Evolutionary conservation across 1,284 basidiomycete genomes (phyloP).

Genomic region (Irpex sp.): DNA sequence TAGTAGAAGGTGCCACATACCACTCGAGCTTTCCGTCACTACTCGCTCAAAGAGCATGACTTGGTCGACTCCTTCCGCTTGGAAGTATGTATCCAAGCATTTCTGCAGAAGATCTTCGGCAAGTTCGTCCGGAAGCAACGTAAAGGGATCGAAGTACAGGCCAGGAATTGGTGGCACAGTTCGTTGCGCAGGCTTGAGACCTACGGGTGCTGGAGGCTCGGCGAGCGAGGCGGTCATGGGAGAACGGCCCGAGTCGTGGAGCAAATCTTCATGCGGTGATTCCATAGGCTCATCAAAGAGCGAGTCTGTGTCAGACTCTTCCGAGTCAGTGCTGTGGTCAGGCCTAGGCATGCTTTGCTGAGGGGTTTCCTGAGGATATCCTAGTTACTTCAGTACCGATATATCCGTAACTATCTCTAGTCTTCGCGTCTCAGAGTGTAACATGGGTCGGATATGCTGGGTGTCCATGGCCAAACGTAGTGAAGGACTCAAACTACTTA

Average conservation of each 20-base stretch:
- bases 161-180: conserved; percentile 56
- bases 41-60: conserved; percentile 74
- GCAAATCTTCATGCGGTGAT: conserved; percentile 4
- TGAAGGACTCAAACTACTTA: too few relatives aligned
- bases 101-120: conserved; percentile 46
- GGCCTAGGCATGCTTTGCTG: too few relatives aligned
- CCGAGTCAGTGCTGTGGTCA: too few relatives aligned
- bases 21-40: neutral
- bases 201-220: conserved; percentile 1
- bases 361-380: too few relatives aligned
- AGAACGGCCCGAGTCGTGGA: neutral
- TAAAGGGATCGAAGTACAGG: conserved; percentile 54
- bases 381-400: too few relatives aligned
- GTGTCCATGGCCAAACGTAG: too few relatives aligned
- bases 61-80: conserved; percentile 51
- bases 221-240: conserved; percentile 7
- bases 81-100: conserved; percentile 61
- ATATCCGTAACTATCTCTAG: too few relatives aligned
- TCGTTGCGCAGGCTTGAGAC: conserved; percentile 24
- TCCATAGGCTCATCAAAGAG: conserved; percentile 36
- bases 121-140: conserved; percentile 47
- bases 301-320: conserved; percentile 24
- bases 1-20: neutral
- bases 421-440: too few relatives aligned
- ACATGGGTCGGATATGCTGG: too few relatives aligned